Conservation (phyloP, 1,284 basidiomycete species). For the Exobasidium cylindrosporum region DNA sequence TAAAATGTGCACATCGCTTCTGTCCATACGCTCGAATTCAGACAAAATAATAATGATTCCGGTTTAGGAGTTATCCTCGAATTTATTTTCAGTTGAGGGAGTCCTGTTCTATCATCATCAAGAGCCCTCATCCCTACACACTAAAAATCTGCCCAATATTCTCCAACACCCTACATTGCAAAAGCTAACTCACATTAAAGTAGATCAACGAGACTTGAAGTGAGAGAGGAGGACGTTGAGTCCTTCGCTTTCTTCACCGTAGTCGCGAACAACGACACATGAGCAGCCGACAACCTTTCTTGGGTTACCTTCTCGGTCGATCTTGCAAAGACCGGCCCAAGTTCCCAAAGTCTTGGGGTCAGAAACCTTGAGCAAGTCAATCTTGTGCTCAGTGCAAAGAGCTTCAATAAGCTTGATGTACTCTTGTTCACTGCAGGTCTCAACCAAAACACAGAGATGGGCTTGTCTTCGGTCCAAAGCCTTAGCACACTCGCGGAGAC, state of each 20-base stretch:
- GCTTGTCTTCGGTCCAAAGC: slow-evolving; percentile 98
- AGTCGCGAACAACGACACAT: slow-evolving; percentile 98
- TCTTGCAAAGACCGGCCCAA: slow-evolving; percentile 93
- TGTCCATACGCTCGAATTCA: not conserved
- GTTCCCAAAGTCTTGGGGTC: slow-evolving; percentile 92
- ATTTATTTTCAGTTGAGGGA: slow-evolving; percentile 39
- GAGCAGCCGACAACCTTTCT: slow-evolving; percentile 72
- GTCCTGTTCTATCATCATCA: slow-evolving; percentile 43
- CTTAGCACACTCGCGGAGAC: slow-evolving; percentile 96
- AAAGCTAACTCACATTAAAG: not conserved
- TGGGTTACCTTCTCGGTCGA: slow-evolving; percentile 97
- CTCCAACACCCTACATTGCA: not conserved
- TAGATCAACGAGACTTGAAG: slow-evolving; percentile 77
- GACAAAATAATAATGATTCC: slow-evolving; percentile 13
- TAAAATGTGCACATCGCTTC: no score
- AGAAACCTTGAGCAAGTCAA: slow-evolving; percentile 95
- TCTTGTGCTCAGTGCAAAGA: slow-evolving; percentile 97
- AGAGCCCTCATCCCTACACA: not conserved
- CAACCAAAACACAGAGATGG: slow-evolving; percentile 96
- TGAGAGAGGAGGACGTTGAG: slow-evolving; percentile 94
- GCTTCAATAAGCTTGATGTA: slow-evolving; percentile 99
- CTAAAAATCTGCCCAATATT: not conserved
- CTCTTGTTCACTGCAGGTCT: slow-evolving; percentile 97
- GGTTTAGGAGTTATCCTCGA: slow-evolving; percentile 9
- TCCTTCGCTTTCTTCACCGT: slow-evolving; percentile 91